These are phyloP conservation scores for Striga asiatica DNA, from an alignment of 257 asterid genomes.

Conservation along the genomic window DNA sequence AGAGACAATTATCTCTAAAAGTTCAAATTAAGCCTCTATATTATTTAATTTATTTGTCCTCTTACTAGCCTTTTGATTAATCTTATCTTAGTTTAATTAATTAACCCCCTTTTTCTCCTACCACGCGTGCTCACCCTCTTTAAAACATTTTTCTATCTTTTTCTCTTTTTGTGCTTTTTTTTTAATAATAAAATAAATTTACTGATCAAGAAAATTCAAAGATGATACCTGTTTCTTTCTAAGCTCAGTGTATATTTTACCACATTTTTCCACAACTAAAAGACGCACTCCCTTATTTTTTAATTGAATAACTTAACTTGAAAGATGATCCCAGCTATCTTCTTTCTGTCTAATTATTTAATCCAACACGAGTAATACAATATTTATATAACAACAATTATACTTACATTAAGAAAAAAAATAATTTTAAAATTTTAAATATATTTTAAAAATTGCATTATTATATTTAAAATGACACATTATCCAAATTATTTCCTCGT, in stretches of 20 bases:
- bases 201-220: not conserved
- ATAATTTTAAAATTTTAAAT: too few relatives aligned
- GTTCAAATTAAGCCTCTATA: not conserved
- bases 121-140: conserved; percentile 1
- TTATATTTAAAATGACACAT: too few relatives aligned
- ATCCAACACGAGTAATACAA: too few relatives aligned
- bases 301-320: too few relatives aligned
- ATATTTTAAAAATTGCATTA: too few relatives aligned
- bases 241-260: not conserved
- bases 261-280: not conserved
- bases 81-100: too few relatives aligned
- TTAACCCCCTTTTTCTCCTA: not conserved
- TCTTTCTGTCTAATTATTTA: too few relatives aligned
- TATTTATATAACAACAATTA: too few relatives aligned
- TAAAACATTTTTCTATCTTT: not conserved
- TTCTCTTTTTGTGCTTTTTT: not conserved
- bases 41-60: not conserved
- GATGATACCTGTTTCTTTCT: not conserved
- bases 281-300: too few relatives aligned
- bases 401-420: too few relatives aligned
- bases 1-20: not conserved
- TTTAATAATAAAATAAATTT: not conserved
- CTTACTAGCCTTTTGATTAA: not conserved
- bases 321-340: too few relatives aligned
- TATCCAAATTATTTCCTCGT: too few relatives aligned